Evolutionary conservation across 164 flowering plant species (phyloP).

Genomic region (Cinnamomum chago): DNA sequence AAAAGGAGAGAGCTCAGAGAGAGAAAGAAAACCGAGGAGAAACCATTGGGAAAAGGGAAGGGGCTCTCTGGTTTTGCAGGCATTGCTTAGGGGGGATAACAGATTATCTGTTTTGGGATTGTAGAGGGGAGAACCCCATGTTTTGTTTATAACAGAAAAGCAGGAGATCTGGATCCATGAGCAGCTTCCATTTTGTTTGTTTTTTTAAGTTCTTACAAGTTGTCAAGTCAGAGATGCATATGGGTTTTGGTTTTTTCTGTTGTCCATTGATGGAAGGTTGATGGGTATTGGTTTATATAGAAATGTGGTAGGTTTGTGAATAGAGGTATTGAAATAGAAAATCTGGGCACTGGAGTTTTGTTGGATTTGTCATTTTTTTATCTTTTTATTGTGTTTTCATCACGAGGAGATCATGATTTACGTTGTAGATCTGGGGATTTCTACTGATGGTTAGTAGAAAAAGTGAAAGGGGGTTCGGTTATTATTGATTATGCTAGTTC

Average conservation of each 20-base stretch:
- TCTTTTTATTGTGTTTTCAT: too few species aligned
- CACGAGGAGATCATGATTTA: neutral
- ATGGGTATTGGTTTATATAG: neutral
- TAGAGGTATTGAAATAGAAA: neutral
- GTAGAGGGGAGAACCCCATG: constrained; percentile 84
- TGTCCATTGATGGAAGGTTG: neutral
- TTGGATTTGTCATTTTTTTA: neutral
- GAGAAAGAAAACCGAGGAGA: constrained; percentile 28
- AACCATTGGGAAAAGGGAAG: constrained; percentile 21
- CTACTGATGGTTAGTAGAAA: too few species aligned
- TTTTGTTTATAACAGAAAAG: constrained; percentile 88
- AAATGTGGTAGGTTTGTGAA: neutral
- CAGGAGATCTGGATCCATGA: constrained; percentile 73
- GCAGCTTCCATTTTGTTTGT: constrained; percentile 19
- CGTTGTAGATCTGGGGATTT: too few species aligned
- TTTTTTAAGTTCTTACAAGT: neutral
- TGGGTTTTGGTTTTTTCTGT: neutral
- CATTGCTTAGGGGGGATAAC: constrained; percentile 46
- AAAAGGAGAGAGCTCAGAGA: constrained; percentile 22
- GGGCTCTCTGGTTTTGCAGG: constrained; percentile 55
- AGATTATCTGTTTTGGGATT: constrained; percentile 69
- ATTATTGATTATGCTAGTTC: too few species aligned
- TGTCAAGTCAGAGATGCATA: neutral
- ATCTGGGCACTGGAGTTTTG: neutral
- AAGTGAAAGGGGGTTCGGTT: too few species aligned